phyloP scores from a whole-genome alignment of 805 yeast genomes.

The Yarrowia sp. region DNA sequence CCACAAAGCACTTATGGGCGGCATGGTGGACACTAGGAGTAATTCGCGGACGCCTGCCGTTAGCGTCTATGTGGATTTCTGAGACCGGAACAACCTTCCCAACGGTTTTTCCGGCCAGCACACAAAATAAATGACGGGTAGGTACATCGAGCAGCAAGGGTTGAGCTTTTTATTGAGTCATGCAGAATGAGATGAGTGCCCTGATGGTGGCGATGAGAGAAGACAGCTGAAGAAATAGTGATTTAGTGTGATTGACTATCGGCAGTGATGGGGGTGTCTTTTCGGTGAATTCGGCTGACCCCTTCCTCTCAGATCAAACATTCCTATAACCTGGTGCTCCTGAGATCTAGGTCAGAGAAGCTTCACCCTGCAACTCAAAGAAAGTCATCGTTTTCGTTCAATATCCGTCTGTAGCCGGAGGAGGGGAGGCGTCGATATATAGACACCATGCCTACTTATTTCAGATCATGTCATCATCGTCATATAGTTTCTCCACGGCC shows the following conservation, averaged over 20 bases:
- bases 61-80: constrained; percentile 21
- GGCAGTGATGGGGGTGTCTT: too few relatives aligned
- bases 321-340: background rate
- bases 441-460: too few relatives aligned
- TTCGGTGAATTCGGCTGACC: background rate
- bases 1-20: background rate
- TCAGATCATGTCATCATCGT: too few relatives aligned
- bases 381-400: background rate
- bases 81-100: constrained; percentile 37
- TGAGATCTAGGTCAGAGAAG: constrained; percentile 29
- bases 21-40: background rate
- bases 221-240: background rate
- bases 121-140: constrained; percentile 6
- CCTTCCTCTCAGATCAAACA: background rate
- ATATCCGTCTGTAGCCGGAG: background rate
- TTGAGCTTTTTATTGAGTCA: constrained; percentile 32
- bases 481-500: too few relatives aligned
- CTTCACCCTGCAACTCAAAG: constrained; percentile 19
- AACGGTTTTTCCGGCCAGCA: constrained; percentile 22
- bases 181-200: background rate
- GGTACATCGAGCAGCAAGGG: constrained; percentile 10
- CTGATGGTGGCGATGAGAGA: background rate
- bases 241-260: too few relatives aligned
- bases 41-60: constrained; percentile 35
- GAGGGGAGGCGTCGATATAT: background rate